Evolutionary conservation across 2,329 filamentous ascomycete species (phyloP).

Genomic region (Alternaria incomplexa): DNA sequence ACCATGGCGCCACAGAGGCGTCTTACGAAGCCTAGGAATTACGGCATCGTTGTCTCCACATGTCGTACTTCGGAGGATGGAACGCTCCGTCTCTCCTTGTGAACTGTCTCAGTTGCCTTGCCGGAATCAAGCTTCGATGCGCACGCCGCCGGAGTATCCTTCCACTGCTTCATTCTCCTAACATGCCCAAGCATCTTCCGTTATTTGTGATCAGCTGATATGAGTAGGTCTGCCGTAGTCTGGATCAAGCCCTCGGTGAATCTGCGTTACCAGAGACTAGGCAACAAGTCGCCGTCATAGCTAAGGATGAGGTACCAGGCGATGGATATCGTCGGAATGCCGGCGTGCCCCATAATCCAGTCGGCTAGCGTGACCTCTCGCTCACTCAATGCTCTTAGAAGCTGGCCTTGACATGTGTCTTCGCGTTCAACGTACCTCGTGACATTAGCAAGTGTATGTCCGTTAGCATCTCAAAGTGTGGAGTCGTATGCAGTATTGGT

Average conservation of each 20-base stretch:
- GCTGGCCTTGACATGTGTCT: neutral
- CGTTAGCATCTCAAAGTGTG: neutral
- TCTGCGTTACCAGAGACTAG: neutral
- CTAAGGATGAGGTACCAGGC: neutral
- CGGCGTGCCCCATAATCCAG: neutral
- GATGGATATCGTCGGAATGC: neutral
- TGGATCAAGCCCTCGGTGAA: neutral
- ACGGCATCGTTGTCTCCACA: neutral
- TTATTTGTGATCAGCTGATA: neutral
- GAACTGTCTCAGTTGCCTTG: slow-evolving; percentile 28
- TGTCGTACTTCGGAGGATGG: neutral
- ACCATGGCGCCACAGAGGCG: slow-evolving; percentile 4
- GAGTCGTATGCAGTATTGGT: neutral
- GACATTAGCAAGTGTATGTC: neutral
- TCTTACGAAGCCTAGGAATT: neutral
- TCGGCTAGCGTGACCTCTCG: neutral
- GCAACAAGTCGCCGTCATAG: neutral
- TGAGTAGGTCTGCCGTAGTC: neutral
- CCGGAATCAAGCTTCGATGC: neutral
- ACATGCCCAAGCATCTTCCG: neutral
- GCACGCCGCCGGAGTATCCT: neutral
- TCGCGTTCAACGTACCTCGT: neutral
- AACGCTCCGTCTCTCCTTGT: neutral
- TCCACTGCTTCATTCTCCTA: neutral
- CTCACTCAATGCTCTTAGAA: neutral